These are phyloP conservation scores for Corynespora cassiicola DNA, from an alignment of 2,329 filamentous ascomycete species.

Conservation along the genomic window DNA sequence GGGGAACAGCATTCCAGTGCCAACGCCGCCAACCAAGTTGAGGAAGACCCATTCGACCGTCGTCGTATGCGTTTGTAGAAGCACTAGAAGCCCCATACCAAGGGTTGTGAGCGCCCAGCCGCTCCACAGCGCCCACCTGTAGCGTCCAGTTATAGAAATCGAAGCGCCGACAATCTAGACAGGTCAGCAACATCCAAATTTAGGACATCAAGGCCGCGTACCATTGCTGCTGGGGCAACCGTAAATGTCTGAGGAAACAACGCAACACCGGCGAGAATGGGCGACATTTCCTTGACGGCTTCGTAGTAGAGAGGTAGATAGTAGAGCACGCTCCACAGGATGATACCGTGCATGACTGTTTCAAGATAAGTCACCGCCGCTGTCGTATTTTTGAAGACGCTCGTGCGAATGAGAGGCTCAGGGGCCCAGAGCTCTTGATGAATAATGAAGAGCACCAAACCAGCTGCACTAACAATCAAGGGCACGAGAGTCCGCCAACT, in stretches of 20 bases:
- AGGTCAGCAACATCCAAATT: slow-evolving; percentile 5
- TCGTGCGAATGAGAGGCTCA: slow-evolving; percentile 58
- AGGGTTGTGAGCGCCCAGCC: slow-evolving; percentile 68
- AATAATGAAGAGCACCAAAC: slow-evolving; percentile 59
- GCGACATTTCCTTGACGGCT: slow-evolving; percentile 47
- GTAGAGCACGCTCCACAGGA: slow-evolving; percentile 51
- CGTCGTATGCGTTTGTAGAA: slow-evolving; percentile 58
- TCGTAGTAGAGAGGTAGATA: slow-evolving; percentile 53
- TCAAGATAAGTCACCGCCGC: slow-evolving; percentile 58
- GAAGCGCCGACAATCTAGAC: slow-evolving; percentile 56
- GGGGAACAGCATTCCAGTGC: slow-evolving; percentile 70
- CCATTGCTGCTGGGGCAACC: slow-evolving; percentile 66
- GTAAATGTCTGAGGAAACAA: slow-evolving; percentile 59
- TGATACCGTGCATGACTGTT: slow-evolving; percentile 64
- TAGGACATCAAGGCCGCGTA: slow-evolving; percentile 5
- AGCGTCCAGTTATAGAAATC: slow-evolving; percentile 63
- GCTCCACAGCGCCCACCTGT: slow-evolving; percentile 65
- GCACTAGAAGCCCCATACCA: slow-evolving; percentile 62
- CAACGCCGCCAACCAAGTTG: slow-evolving; percentile 65
- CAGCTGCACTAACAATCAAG: slow-evolving; percentile 60
- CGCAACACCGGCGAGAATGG: slow-evolving; percentile 47
- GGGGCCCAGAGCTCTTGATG: slow-evolving; percentile 61
- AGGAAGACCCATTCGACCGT: slow-evolving; percentile 66
- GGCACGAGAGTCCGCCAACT: slow-evolving; percentile 69
- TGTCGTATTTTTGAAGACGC: slow-evolving; percentile 57